A percentile compares a stretch with the other conserved stretches of the same genome.
Conservation (phyloP, 345 rosid genomes). For the Dovyalis caffra region DNA sequence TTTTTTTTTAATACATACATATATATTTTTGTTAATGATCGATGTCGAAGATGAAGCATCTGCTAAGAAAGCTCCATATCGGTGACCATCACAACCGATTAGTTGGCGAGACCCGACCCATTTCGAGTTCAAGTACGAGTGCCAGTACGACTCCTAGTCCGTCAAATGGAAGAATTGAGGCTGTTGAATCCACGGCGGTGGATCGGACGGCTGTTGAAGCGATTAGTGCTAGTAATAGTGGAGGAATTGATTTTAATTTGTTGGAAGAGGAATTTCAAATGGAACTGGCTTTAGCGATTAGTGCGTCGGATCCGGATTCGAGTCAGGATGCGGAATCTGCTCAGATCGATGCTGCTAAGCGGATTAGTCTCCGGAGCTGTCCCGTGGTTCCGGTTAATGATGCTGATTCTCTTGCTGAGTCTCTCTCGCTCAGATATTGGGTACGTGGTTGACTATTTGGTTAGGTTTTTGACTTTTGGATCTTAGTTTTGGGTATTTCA, state of each 20-base stretch:
- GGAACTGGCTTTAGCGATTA: constrained; percentile 89
- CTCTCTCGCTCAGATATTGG: constrained; percentile 86
- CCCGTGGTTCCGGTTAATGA: constrained; percentile 37
- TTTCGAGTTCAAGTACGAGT: constrained; percentile 22
- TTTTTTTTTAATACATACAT: background rate
- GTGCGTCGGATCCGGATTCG: constrained; percentile 80
- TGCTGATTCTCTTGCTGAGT: constrained; percentile 52
- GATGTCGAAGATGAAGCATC: constrained; percentile 96
- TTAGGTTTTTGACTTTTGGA: constrained; percentile 7
- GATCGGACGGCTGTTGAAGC: constrained; percentile 39
- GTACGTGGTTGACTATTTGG: constrained; percentile 32
- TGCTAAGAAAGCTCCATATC: constrained; percentile 87
- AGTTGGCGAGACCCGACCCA: constrained; percentile 35
- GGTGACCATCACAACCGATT: constrained; percentile 59
- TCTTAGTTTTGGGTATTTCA: background rate
- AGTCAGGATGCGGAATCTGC: constrained; percentile 73
- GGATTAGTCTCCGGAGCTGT: constrained; percentile 82
- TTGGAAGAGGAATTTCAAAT: constrained; percentile 95
- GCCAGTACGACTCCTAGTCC: constrained; percentile 37
- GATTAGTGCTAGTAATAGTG: background rate
- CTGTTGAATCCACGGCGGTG: constrained; percentile 45
- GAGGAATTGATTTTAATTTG: constrained; percentile 57
- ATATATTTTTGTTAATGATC: constrained; percentile 63
- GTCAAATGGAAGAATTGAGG: constrained; percentile 42
- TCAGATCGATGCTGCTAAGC: constrained; percentile 94